A percentile compares a stretch with the other conserved stretches of the same genome.
Conservation (phyloP, 306 rosid species). For the Medicago lupulina region DNA sequence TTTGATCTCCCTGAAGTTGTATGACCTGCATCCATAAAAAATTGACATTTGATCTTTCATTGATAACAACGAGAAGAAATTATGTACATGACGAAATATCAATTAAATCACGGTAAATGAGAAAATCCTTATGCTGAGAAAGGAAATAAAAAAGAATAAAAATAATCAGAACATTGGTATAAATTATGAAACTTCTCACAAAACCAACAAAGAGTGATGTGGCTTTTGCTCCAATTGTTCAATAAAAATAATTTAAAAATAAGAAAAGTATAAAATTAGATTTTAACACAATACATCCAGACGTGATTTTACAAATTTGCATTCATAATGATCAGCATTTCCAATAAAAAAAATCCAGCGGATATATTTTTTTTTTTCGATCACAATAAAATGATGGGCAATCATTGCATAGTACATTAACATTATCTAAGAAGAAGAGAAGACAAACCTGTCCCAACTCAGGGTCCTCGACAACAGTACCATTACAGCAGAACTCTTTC, state of each 20-base stretch:
- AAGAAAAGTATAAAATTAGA: no score
- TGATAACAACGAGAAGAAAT: neutral
- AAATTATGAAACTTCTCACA: no score
- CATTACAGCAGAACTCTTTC: slow-evolving; percentile 67
- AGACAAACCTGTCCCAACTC: slow-evolving; percentile 65
- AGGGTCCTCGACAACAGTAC: slow-evolving; percentile 67
- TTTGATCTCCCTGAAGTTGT: slow-evolving; percentile 73
- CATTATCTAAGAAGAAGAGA: neutral
- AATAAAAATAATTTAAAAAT: no score
- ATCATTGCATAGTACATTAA: neutral
- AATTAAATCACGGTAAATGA: neutral
- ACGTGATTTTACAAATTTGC: no score
- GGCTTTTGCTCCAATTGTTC: no score
- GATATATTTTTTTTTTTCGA: neutral
- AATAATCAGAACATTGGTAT: no score
- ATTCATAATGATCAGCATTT: no score
- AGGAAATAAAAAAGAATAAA: neutral
- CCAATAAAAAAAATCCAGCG: neutral
- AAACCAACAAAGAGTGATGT: no score
- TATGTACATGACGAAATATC: neutral
- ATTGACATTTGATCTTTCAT: slow-evolving; percentile 16
- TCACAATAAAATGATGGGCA: neutral
- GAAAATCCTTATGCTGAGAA: neutral
- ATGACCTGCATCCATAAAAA: slow-evolving; percentile 53
- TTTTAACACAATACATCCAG: no score